Evolutionary conservation across 108 stramenopile species (phyloP), one percentile per base, ranked within the genome.

Genomic region (Cyclostephanos tholiformis): DNA sequence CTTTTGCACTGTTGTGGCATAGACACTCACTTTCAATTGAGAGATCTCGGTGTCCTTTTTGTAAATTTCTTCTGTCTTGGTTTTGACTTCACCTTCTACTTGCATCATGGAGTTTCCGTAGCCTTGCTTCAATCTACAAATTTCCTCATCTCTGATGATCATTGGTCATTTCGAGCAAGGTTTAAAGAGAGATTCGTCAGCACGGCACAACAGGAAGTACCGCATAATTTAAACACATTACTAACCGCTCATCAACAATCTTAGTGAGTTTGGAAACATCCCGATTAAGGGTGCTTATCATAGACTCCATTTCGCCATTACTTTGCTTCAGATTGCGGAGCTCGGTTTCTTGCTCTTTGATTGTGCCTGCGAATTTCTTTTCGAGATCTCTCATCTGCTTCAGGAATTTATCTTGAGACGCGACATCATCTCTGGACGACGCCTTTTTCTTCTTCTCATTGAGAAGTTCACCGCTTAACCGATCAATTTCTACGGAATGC

Each of bases 211-310:
- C 9, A 14, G 27, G 19, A 55, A 41, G 41, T 13, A 17, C 6
- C 27, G 35, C 30, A 60, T 38, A 36, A 53, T 2, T 16, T 36
- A 35, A 38, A 63, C n/a, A 16, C 12, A 72, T 36, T 17, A 69
- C 76, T 66, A 51, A 82, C 82, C 82, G 65, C 23, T 83, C 82
- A 60, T 84, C 86, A 20, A 94, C 58, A 29, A 90, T 53, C 58
- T 85, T 82, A 43, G 82, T 61, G 1, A 87, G 82, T 12, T 82
- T 84, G 20, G 82, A 75, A 58, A 91, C 69, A 67, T 94, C 88
- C 39, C 81, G 75, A 76, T 87, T 80, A 71, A 88, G 69, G 2
- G 74, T 72, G 60, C 88, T 83, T 64, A 89, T 48, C 67, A 85
- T 76, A 16, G 82, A 67, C 19, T 55, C n/a, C 48, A 78, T 74